A percentile compares a stretch with the other conserved stretches of the same genome.
Conservation (phyloP, 2,329 filamentous ascomycete species). For the Stagonosporopsis cucurbitacearum region DNA sequence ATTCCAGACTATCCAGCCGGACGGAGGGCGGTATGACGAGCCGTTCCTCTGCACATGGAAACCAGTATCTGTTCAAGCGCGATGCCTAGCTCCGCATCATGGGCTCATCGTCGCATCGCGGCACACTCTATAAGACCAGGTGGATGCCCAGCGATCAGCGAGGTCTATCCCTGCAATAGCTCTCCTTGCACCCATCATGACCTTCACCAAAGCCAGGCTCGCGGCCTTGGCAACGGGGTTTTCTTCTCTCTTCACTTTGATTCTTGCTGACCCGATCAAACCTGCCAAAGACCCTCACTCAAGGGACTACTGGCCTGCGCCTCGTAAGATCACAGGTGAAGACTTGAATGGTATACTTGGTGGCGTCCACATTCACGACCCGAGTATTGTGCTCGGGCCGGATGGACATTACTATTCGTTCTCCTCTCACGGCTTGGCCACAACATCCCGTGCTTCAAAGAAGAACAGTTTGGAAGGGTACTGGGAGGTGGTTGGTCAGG, state of each 20-base stretch:
- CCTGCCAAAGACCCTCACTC: background rate
- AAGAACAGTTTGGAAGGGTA: constrained; percentile 13
- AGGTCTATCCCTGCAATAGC: background rate
- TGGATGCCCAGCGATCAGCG: background rate
- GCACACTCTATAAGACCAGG: background rate
- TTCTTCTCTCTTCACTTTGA: background rate
- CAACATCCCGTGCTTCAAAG: constrained; percentile 13
- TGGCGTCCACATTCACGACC: constrained; percentile 15
- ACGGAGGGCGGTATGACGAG: background rate
- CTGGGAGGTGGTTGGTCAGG: constrained; percentile 12
- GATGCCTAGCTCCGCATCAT: background rate
- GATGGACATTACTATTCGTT: constrained; percentile 17
- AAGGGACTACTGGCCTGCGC: background rate
- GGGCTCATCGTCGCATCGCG: background rate
- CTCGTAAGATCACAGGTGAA: constrained; percentile 12
- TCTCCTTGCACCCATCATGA: background rate
- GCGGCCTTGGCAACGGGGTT: background rate
- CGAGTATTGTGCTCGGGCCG: constrained; percentile 14
- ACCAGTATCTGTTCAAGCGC: background rate
- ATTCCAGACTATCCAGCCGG: background rate
- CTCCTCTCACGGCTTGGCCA: constrained; percentile 14
- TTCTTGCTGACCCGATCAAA: background rate
- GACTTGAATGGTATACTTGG: constrained; percentile 12
- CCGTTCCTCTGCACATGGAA: background rate
- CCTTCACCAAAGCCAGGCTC: background rate